Base-by-base conservation (phyloP, 139 green algal genomes). In the Auxenochlorella pyrenoidosa region DNA sequence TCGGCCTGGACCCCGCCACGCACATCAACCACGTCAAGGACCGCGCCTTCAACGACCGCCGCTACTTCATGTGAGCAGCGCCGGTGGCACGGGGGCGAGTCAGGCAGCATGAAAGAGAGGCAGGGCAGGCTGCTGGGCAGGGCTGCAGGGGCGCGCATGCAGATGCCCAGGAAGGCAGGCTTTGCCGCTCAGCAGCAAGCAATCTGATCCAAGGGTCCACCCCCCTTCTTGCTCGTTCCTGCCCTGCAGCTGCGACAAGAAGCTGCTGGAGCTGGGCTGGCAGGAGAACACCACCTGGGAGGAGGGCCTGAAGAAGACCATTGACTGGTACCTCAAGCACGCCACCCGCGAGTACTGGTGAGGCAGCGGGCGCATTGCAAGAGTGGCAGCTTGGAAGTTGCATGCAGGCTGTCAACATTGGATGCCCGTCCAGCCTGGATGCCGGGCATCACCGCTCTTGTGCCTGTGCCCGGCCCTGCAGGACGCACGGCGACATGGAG, bases 261-360 rank as follows among this genome's bases (percentile, higher is more conserved):
- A 99, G 94, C 93, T 99, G 75, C 93, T 84, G 22, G 87, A 87
- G 24, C 93, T 99, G 82, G 97, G 97, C 51, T 99, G 97, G 97
- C 89, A 85, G 75, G 96, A 99, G 92, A 76, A 87, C 24, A 97
- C 92, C 6, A 85, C 73, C 13, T 99, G 96, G 96, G 95, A 98
- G 90, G 95, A 98, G 43, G 97, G 97, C 47, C 93, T 99, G 40
- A 93, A 93, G 43, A 96, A 95, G 86, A 99, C 97, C 0, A 91
- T 99, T 10, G 92, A 98, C 36, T 99, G 97, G 97, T 95, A 94
- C 90, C 58, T 96, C 32, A 83, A 89, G 38, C 90, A 93, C 51
- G 92, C 91, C 36, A 88, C 92, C 38, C 58, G 63, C 13, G 82
- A 91, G 16, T 97, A 97, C 91, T 98, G 96, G 75, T 81, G 75